A percentile compares a stretch with the other conserved stretches of the same genome.
Conservation (phyloP, 768 basidiomycete genomes). For the Leccinum subtestaceum region DNA sequence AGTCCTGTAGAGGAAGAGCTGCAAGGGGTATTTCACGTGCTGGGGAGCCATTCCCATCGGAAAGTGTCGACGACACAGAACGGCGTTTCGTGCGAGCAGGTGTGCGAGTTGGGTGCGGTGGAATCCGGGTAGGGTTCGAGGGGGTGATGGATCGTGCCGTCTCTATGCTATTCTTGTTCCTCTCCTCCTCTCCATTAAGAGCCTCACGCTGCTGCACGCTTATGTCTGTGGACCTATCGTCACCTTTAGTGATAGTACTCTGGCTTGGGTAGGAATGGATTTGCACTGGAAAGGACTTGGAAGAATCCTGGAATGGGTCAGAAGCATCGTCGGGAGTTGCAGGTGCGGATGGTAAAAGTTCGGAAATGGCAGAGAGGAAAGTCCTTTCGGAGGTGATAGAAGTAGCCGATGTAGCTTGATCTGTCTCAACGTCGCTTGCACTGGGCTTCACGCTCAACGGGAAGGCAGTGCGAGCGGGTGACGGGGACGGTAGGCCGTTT, state of each 20-base stretch:
- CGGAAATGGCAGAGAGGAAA: constrained; percentile 52
- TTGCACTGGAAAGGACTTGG: constrained; percentile 19
- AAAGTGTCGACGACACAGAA: constrained; percentile 86
- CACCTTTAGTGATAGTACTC: constrained; percentile 54
- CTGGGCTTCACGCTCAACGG: constrained; percentile 24
- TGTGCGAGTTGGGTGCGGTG: constrained; percentile 76
- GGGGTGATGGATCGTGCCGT: constrained; percentile 21
- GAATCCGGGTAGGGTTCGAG: constrained; percentile 29
- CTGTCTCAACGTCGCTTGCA: constrained; percentile 19
- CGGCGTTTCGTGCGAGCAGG: constrained; percentile 95
- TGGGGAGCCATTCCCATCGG: constrained; percentile 55
- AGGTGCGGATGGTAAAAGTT: constrained; percentile 47
- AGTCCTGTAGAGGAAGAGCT: constrained; percentile 48
- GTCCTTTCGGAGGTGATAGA: constrained; percentile 43
- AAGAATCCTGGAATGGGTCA: constrained; percentile 42
- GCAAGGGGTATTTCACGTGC: constrained; percentile 44
- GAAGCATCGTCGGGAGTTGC: constrained; percentile 54
- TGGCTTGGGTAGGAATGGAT: constrained; percentile 56
- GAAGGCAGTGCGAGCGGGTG: constrained; percentile 32
- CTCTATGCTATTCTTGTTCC: not conserved
- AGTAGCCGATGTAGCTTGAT: constrained; percentile 43
- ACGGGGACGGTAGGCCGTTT: constrained; percentile 28
- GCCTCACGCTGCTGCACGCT: constrained; percentile 44
- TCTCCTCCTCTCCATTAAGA: constrained; percentile 50
- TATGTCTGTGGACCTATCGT: constrained; percentile 25